Base-by-base conservation (phyloP, 208 protist genomes). In the Porcisia hertigi region DNA sequence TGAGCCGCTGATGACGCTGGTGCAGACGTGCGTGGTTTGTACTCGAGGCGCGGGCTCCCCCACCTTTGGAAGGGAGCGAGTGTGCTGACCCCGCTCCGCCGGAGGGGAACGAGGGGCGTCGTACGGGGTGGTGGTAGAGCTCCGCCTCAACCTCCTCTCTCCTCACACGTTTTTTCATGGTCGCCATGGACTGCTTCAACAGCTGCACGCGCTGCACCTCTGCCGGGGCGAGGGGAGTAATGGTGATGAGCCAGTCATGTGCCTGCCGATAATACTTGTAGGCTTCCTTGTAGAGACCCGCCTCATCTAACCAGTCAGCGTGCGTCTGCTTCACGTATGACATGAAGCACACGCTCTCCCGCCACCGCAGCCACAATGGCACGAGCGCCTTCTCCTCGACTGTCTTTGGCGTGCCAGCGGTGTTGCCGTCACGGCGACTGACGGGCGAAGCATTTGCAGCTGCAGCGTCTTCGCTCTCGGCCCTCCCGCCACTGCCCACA, bases 281-380 rank as follows among this genome's bases (percentile, higher is more conserved):
- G 4, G 91, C 86, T 3, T 78, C 73, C 72, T 85, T 84, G 66
- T 78, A 86, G 36, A 80, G 74, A 2, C 69, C 69, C 53, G 79
- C 59, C 34, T 64, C 76, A 55, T 79, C 58, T 47, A 95, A 79
- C 91, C 91, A 95, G 7, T 76, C 53, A 14, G 83, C 91, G 73
- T 95, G 87, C 43, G 80, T 71, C 66, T 90, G 82, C 71, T 90
- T 81, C 52, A 92, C 77, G 58, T 79, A 82, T 6, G 89, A 80
- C 43, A 95, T 80, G 30, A 95, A 72, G 74, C 87, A 91, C 47
- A 95, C 81, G 4, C 69, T 80, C 49, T 92, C 87, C 8, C 91
- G 88, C 89, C 91, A 93, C 45, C 74, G 65, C 57, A 93, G 58
- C 84, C 88, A 89, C 7, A 73, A 18, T 63, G 34, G 52, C 70